Evolutionary conservation across 352 stramenopile species (phyloP).

Genomic region (Globisporangium orthogonon): DNA sequence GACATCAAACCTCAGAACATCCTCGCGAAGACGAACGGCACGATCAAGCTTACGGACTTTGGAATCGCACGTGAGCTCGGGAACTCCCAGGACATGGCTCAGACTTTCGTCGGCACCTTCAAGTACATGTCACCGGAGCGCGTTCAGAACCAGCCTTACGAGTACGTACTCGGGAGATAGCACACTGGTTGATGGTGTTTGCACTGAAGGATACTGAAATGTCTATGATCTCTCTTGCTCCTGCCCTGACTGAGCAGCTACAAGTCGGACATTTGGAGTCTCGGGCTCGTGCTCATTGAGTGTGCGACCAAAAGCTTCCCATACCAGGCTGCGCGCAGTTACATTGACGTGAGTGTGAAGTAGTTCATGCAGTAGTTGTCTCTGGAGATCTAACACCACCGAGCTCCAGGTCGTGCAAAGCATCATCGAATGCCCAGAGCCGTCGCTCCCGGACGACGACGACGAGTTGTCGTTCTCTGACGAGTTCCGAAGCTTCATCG

Average conservation of each 20-base stretch:
- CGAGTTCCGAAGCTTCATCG: constrained; percentile 57
- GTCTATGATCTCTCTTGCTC: background rate
- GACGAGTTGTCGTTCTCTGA: constrained; percentile 25
- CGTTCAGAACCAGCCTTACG: constrained; percentile 77
- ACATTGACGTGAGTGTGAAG: constrained; percentile 47
- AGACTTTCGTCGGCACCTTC: constrained; percentile 89
- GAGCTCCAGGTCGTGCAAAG: constrained; percentile 53
- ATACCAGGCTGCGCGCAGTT: constrained; percentile 43
- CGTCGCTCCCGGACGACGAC: constrained; percentile 28
- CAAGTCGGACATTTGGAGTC: constrained; percentile 75
- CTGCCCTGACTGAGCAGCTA: constrained; percentile 26
- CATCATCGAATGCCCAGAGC: constrained; percentile 58
- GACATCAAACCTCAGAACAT: constrained; percentile 94
- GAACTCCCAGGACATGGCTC: constrained; percentile 68
- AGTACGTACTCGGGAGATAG: constrained; percentile 21
- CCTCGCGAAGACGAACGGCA: constrained; percentile 71
- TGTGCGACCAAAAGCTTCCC: constrained; percentile 53
- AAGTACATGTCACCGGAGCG: constrained; percentile 93
- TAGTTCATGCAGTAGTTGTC: background rate
- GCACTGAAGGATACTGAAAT: background rate
- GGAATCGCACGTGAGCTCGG: constrained; percentile 59
- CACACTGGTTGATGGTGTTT: background rate
- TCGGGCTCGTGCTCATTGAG: constrained; percentile 71
- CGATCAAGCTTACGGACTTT: constrained; percentile 82
- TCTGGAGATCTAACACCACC: background rate